phyloP scores from a whole-genome alignment of 148 eudicot genomes.

The Drosera capensis region DNA sequence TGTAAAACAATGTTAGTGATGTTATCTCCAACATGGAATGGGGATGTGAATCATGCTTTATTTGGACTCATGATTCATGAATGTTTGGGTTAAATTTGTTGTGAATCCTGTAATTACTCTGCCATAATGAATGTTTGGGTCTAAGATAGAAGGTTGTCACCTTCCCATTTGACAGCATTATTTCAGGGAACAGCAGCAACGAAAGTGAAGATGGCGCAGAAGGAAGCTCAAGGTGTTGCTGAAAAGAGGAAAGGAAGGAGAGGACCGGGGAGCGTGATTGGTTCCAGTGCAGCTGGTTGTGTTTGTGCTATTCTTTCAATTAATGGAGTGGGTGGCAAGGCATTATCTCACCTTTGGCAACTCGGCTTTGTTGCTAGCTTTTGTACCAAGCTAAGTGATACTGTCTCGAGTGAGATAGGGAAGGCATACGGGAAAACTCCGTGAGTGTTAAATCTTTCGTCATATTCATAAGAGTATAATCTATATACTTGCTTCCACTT shows the following conservation, averaged over 20 bases:
- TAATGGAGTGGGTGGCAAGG: slow-evolving; percentile 49
- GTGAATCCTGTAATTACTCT: too few species aligned
- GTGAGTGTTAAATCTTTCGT: too few species aligned
- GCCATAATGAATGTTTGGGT: too few species aligned
- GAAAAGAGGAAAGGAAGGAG: slow-evolving; percentile 94
- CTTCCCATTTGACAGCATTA: background rate
- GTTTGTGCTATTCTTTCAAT: slow-evolving; percentile 80
- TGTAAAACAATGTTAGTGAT: too few species aligned
- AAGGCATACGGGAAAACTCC: slow-evolving; percentile 92
- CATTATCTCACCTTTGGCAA: slow-evolving; percentile 55
- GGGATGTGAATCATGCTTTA: too few species aligned
- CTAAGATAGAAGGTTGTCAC: too few species aligned
- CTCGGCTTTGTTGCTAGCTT: slow-evolving; percentile 96
- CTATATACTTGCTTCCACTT: too few species aligned
- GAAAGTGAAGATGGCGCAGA: slow-evolving; percentile 90
- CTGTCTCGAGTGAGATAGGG: slow-evolving; percentile 95
- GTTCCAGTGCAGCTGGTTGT: slow-evolving; percentile 98
- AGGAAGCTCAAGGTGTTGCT: slow-evolving; percentile 93
- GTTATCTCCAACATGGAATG: too few species aligned
- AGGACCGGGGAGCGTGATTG: slow-evolving; percentile 94
- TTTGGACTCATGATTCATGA: too few species aligned
- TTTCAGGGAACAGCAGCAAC: slow-evolving; percentile 82
- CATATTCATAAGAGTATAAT: too few species aligned
- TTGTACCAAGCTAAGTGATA: slow-evolving; percentile 89
- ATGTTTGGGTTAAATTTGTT: too few species aligned